Percentiles rank a stretch among this genome's conserved stretches.
Evolutionary conservation across 352 stramenopile genomes (phyloP).

Genomic region (Pythium sukuiense): DNA sequence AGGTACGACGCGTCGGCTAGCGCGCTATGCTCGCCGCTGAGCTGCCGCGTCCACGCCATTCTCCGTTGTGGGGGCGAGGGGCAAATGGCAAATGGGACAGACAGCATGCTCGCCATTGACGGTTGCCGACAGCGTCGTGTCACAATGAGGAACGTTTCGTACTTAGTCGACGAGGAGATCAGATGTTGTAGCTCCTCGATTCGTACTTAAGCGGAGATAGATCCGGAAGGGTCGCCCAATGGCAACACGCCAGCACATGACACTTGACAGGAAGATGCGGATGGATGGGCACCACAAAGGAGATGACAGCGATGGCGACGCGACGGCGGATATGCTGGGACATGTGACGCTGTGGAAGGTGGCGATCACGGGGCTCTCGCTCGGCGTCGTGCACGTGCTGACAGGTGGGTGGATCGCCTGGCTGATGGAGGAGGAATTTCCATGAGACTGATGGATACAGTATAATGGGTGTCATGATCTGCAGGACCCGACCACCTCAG

Average conservation of each 20-base stretch:
- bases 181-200: background rate
- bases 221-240: conserved; percentile 15
- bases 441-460: background rate
- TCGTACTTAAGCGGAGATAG: background rate
- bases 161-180: background rate
- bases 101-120: background rate
- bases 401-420: conserved; percentile 30
- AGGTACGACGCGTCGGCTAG: conserved; percentile 35
- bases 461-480: background rate
- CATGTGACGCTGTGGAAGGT: conserved; percentile 36
- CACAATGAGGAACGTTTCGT: conserved; percentile 4
- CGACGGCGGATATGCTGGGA: conserved; percentile 14
- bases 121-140: background rate
- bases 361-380: conserved; percentile 36
- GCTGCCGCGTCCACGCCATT: conserved; percentile 11
- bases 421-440: background rate
- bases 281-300: background rate
- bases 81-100: conserved; percentile 3
- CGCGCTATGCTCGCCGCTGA: conserved; percentile 27
- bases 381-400: conserved; percentile 59
- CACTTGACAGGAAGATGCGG: background rate
- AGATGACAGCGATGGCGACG: background rate
- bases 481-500: conserved; percentile 87
- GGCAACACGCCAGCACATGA: background rate
- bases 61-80: background rate